phyloP scores from a whole-genome alignment of 106 monocot species.

The Dendrobium nobile region DNA sequence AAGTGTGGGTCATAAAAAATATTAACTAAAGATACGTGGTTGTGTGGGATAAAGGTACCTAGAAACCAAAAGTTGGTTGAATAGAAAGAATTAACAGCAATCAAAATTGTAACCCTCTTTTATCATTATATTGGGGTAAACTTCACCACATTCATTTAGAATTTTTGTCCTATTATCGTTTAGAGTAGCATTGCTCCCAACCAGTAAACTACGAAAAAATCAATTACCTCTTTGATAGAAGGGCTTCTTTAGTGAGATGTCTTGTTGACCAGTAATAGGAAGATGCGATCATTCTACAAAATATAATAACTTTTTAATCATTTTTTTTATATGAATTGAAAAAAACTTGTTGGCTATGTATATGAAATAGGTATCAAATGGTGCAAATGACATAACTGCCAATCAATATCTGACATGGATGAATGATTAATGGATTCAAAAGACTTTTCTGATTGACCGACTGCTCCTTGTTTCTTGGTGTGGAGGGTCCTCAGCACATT shows the following conservation, averaged over 20 bases:
- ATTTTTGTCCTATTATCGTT: too few species aligned
- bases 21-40: too few species aligned
- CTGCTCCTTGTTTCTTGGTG: neutral
- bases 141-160: too few species aligned
- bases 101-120: too few species aligned
- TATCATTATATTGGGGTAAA: too few species aligned
- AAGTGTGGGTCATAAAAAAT: too few species aligned
- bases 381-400: neutral
- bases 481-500: neutral
- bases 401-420: neutral
- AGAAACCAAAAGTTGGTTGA: too few species aligned
- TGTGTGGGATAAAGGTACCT: too few species aligned
- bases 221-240: conserved; percentile 31
- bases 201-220: too few species aligned
- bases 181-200: neutral
- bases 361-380: neutral
- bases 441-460: neutral
- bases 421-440: neutral
- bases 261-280: conserved; percentile 32
- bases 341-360: neutral
- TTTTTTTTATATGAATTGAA: neutral
- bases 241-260: conserved; percentile 24
- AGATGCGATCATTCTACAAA: conserved; percentile 5
- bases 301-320: neutral
- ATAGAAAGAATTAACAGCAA: too few species aligned